Conservation (phyloP, 192 early-diverging fungal species). For the Backusella westeae region DNA sequence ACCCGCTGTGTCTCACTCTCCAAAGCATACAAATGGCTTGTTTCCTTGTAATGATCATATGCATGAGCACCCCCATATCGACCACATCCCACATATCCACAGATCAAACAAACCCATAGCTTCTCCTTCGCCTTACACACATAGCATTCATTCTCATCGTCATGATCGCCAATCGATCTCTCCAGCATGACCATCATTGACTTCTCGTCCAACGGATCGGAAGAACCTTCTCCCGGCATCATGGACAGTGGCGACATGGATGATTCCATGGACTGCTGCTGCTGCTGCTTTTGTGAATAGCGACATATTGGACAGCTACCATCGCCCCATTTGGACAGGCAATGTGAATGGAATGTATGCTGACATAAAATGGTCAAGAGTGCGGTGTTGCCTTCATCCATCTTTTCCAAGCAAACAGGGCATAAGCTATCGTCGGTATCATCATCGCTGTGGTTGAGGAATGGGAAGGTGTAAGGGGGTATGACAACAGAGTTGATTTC, state of each 20-base stretch:
- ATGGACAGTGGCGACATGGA: background rate
- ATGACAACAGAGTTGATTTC: conserved; percentile 61
- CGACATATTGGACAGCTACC: conserved; percentile 95
- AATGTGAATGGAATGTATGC: conserved; percentile 95
- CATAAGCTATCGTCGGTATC: conserved; percentile 80
- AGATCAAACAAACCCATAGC: conserved; percentile 98
- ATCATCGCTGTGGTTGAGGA: conserved; percentile 44
- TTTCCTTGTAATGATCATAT: conserved; percentile 80
- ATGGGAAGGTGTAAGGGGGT: conserved; percentile 61
- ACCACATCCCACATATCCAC: conserved; percentile 95
- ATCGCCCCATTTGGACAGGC: conserved; percentile 92
- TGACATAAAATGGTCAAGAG: conserved; percentile 92
- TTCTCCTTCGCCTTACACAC: conserved; percentile 72
- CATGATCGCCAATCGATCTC: background rate
- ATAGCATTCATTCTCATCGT: conserved; percentile 41
- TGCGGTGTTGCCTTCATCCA: conserved; percentile 88
- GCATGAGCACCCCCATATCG: conserved; percentile 92
- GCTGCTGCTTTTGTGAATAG: conserved; percentile 58
- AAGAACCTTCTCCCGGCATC: background rate
- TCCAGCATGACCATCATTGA: background rate
- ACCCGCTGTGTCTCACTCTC: conserved; percentile 97
- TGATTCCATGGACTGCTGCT: background rate
- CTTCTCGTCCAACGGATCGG: background rate
- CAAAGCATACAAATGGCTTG: conserved; percentile 85
- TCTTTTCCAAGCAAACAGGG: conserved; percentile 93